Conservation (phyloP, 139 green algal genomes). For the Microglena sp. region DNA sequence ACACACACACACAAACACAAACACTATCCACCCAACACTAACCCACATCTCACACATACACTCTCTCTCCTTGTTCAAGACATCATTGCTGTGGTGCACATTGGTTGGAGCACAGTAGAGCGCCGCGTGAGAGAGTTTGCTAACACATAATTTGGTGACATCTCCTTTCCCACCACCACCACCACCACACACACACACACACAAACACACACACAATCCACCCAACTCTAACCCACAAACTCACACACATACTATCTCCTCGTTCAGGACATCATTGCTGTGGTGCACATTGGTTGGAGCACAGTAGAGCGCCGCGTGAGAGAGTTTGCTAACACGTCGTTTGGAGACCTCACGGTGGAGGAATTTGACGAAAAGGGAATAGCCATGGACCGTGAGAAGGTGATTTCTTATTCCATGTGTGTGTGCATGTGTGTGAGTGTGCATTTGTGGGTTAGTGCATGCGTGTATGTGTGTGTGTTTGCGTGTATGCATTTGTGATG, state of each 20-base stretch:
- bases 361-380: conserved; percentile 16
- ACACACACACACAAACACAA: no score
- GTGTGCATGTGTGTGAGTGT: neutral
- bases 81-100: conserved; percentile 11
- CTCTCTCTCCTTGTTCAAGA: conserved; percentile 13
- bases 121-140: conserved; percentile 59
- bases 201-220: no score
- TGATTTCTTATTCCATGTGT: neutral
- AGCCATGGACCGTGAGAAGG: conserved; percentile 9
- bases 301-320: conserved; percentile 76
- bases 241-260: neutral
- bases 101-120: neutral
- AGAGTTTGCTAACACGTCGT: conserved; percentile 60
- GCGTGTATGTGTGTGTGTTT: neutral
- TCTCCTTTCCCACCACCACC: neutral
- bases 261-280: conserved; percentile 24
- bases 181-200: no score
- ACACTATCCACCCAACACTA: no score
- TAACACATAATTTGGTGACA: conserved; percentile 9
- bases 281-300: conserved; percentile 83
- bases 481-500: neutral
- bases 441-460: neutral
- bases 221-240: neutral
- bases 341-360: conserved; percentile 12
- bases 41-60: no score